Base-by-base conservation (phyloP, 805 yeast species). In the Tanozyma kutaoensis region DNA sequence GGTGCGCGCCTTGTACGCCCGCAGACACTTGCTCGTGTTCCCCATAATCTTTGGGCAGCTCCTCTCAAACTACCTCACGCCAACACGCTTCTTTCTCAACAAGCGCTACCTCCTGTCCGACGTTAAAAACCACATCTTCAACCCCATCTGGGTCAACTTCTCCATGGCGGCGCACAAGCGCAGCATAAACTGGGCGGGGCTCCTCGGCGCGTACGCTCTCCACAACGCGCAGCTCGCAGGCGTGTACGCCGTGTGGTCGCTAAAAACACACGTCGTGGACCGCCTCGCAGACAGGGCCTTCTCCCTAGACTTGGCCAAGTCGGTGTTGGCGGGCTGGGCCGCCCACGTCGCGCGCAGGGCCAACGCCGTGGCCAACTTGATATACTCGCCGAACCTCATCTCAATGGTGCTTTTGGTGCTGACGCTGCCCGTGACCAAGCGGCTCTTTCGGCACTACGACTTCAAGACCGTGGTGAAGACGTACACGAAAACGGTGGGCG, bases 141-240 rank as follows among this genome's bases (percentile, higher is more conserved):
- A 55, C 28, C 64, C 66, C 2, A 54, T 59, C 26, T 59, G 66
- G 66, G 47, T 45, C 28, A 53, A 56, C 32, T 58, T 45, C 32
- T 37, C 49, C 16, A 36, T 55, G 27, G 55, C 56, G 6, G 41
- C 38, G 12, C 36, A 33, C 8, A 26, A 38, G 13, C 46, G 42
- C 18, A 22, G 40, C 12, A 18, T 59, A 16, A 39, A 50, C 19
- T 55, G 56, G 55, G 12, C 34, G 6, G 52, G 57, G 3, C 32
- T 57, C 16, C 15, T 42, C 3, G 28, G 31, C 17, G 42, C 43
- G 19, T 58, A 58, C 30, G 22, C 39, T 8, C 23, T 32, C 4
- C 58, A 50, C 30, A 50, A 55, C 30, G 26, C 35, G 8, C 26
- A 32, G 3, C 27, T 56, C 2, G 28, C 40, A 9, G 33, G 31